Conservation (phyloP, 108 stramenopile genomes). For the Skeletonema tropicum region DNA sequence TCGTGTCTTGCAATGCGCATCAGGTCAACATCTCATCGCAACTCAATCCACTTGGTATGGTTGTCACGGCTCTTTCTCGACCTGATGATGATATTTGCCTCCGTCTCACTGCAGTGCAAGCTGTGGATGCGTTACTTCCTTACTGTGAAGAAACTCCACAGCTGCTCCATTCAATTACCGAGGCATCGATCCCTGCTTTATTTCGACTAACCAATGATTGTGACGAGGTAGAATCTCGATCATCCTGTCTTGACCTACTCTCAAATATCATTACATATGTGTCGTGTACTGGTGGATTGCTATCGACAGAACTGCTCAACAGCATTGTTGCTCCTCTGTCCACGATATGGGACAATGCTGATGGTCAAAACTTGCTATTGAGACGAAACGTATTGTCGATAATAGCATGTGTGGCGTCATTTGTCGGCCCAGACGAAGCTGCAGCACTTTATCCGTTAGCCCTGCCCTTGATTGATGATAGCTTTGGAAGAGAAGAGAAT, state of each 20-base stretch:
- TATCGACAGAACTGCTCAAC: slow-evolving; percentile 33
- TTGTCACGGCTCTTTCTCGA: slow-evolving; percentile 18
- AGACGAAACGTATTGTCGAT: slow-evolving; percentile 45
- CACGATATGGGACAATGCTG: slow-evolving; percentile 42
- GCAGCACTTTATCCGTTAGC: slow-evolving; percentile 42
- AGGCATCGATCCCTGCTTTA: slow-evolving; percentile 24
- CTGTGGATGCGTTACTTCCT: slow-evolving; percentile 37
- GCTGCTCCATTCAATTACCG: slow-evolving; percentile 24
- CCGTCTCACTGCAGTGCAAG: slow-evolving; percentile 31
- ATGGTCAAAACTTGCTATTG: slow-evolving; percentile 41
- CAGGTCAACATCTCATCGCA: slow-evolving; percentile 17
- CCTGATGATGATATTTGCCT: slow-evolving; percentile 19
- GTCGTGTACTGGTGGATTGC: slow-evolving; percentile 14
- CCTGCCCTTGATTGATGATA: slow-evolving; percentile 52
- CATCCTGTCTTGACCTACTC: slow-evolving; percentile 39
- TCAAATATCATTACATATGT: slow-evolving; percentile 34
- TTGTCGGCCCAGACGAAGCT: slow-evolving; percentile 31
- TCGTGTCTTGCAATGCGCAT: slow-evolving; percentile 41
- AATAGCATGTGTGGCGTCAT: slow-evolving; percentile 35
- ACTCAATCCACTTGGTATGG: slow-evolving; percentile 30
- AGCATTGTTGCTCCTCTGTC: slow-evolving; percentile 36
- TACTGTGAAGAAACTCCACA: slow-evolving; percentile 24
- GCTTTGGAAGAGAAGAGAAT: slow-evolving; percentile 37
- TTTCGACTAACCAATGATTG: slow-evolving; percentile 44
- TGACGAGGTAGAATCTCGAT: slow-evolving; percentile 34